These are phyloP conservation scores for Apiotrichum gracile DNA, from an alignment of 1,284 basidiomycete genomes.

Conservation along the genomic window DNA sequence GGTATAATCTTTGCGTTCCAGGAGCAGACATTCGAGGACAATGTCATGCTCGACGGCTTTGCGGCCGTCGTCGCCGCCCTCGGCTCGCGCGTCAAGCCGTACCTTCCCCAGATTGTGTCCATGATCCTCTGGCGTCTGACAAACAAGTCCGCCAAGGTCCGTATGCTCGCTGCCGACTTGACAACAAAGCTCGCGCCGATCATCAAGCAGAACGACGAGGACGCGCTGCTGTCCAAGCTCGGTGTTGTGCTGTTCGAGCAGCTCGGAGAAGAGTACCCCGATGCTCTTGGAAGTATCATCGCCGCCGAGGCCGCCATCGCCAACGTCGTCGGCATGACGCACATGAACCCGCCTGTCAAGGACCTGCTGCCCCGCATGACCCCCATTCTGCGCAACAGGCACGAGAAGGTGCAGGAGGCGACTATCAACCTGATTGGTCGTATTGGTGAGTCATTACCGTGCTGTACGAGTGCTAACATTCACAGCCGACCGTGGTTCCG, in stretches of 20 bases:
- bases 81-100: conserved; percentile 96
- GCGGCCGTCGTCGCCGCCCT: conserved; percentile 95
- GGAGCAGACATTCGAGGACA: conserved; percentile 97
- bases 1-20: conserved; percentile 99
- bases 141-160: conserved; percentile 98
- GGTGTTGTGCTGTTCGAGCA: conserved; percentile 97
- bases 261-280: conserved; percentile 98
- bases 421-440: conserved; percentile 99
- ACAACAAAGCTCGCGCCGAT: conserved; percentile 91
- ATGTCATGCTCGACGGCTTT: conserved; percentile 98
- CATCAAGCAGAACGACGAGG: conserved; percentile 98
- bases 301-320: conserved; percentile 97
- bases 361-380: conserved; percentile 98
- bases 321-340: conserved; percentile 99
- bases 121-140: conserved; percentile 98
- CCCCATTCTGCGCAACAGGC: conserved; percentile 94
- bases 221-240: conserved; percentile 89
- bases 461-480: conserved; percentile 1
- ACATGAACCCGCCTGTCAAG: conserved; percentile 99
- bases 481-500: conserved; percentile 91
- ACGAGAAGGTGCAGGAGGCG: conserved; percentile 99
- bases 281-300: conserved; percentile 97
- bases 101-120: conserved; percentile 98
- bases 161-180: conserved; percentile 96
- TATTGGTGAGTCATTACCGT: conserved; percentile 58